phyloP scores from a whole-genome alignment of 1,284 basidiomycete species.

The Pseudozyma hubeiensis region DNA sequence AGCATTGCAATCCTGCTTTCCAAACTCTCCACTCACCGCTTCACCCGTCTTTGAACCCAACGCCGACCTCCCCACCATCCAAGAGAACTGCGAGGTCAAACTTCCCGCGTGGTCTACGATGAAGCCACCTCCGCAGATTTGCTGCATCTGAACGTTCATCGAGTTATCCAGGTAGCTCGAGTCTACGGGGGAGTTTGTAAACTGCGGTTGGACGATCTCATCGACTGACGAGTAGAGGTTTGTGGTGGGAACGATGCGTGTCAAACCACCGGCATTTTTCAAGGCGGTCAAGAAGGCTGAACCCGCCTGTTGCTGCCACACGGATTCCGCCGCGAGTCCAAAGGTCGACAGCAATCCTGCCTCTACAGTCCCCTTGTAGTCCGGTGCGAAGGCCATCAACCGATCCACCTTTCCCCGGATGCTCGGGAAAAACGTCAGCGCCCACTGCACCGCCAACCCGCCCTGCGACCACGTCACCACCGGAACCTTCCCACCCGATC shows the following conservation, averaged over 20 bases:
- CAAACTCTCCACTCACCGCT: slow-evolving; percentile 21
- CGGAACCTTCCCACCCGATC: slow-evolving; percentile 17
- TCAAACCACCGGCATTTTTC: slow-evolving; percentile 33
- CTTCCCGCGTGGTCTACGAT: slow-evolving; percentile 28
- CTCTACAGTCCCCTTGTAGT: slow-evolving; percentile 38
- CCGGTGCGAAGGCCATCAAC: slow-evolving; percentile 38
- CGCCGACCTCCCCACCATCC: slow-evolving; percentile 30
- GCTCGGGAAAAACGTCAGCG: slow-evolving; percentile 43
- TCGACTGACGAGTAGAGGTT: slow-evolving; percentile 38
- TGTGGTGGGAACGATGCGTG: slow-evolving; percentile 39
- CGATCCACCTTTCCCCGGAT: slow-evolving; percentile 21
- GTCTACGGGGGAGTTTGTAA: slow-evolving; percentile 11
- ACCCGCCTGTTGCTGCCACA: slow-evolving; percentile 40
- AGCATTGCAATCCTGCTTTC: slow-evolving; percentile 22
- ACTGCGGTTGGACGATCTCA: slow-evolving; percentile 38
- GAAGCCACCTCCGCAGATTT: slow-evolving; percentile 14
- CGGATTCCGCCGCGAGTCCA: background rate
- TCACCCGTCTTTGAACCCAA: slow-evolving; percentile 3
- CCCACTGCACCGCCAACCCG: slow-evolving; percentile 28
- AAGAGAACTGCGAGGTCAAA: slow-evolving; percentile 30
- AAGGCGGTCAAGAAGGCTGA: slow-evolving; percentile 28
- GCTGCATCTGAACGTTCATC: slow-evolving; percentile 40
- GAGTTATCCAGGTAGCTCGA: slow-evolving; percentile 27
- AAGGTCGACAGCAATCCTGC: slow-evolving; percentile 10
- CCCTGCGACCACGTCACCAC: slow-evolving; percentile 46